phyloP scores from a whole-genome alignment of 768 basidiomycete species.

The Termitomyces sp. region DNA sequence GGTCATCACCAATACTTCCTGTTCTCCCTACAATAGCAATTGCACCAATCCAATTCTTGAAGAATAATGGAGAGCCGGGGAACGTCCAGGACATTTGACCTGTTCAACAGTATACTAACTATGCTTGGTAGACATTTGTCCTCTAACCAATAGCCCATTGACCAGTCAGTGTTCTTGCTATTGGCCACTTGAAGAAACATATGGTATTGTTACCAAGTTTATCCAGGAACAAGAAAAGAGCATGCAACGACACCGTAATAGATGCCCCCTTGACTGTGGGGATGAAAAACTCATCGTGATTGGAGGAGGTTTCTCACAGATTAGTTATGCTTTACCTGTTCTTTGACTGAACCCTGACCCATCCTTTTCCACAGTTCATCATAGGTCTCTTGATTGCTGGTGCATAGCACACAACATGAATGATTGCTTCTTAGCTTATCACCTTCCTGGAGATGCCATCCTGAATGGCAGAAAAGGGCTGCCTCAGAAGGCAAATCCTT shows the following conservation, averaged over 20 bases:
- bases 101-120: conserved; percentile 68
- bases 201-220: conserved; percentile 58
- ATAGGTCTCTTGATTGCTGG: conserved; percentile 81
- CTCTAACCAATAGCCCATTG: not conserved
- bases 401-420: conserved; percentile 77
- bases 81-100: conserved; percentile 59
- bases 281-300: conserved; percentile 69
- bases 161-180: conserved; percentile 7
- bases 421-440: conserved; percentile 75
- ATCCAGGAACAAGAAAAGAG: conserved; percentile 56
- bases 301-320: conserved; percentile 49
- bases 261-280: conserved; percentile 64
- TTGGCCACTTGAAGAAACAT: conserved; percentile 74
- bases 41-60: conserved; percentile 57
- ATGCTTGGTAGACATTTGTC: conserved; percentile 51
- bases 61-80: conserved; percentile 65
- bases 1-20: conserved; percentile 7
- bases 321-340: conserved; percentile 2
- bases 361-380: conserved; percentile 51
- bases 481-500: conserved; percentile 54
- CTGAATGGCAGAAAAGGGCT: conserved; percentile 64
- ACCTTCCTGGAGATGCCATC: conserved; percentile 68
- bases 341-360: not conserved
- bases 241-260: conserved; percentile 68
- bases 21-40: conserved; percentile 45